Percentiles rank a stretch among this genome's conserved stretches.
Conservation (phyloP, 768 basidiomycete species). For the Russula lepida region DNA sequence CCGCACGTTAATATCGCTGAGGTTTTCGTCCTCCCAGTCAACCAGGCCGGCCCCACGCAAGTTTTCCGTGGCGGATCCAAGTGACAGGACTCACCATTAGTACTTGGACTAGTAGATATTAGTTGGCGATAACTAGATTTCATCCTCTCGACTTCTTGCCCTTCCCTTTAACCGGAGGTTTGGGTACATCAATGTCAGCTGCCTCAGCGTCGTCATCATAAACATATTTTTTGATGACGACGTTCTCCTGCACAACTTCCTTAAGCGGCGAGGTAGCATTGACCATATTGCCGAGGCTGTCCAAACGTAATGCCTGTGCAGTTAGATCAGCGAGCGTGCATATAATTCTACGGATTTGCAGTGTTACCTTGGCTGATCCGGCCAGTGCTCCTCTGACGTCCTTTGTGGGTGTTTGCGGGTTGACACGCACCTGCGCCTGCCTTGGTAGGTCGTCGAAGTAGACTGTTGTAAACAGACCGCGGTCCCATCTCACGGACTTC, state of each 20-base stretch:
- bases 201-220: slow-evolving; percentile 56
- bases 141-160: slow-evolving; percentile 47
- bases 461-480: slow-evolving; percentile 51
- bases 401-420: slow-evolving; percentile 33
- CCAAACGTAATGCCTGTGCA: slow-evolving; percentile 49
- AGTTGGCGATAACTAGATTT: slow-evolving; percentile 12
- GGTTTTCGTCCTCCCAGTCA: slow-evolving; percentile 66
- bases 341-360: neutral
- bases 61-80: slow-evolving; percentile 38
- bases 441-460: slow-evolving; percentile 58
- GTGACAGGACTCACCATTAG: slow-evolving; percentile 19
- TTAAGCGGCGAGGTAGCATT: slow-evolving; percentile 47
- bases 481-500: slow-evolving; percentile 71
- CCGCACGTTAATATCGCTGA: slow-evolving; percentile 89
- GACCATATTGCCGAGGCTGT: slow-evolving; percentile 63
- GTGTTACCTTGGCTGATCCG: slow-evolving; percentile 52
- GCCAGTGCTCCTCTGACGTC: slow-evolving; percentile 58
- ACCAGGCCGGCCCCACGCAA: slow-evolving; percentile 65
- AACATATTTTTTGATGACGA: slow-evolving; percentile 70
- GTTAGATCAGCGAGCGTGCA: neutral
- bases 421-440: slow-evolving; percentile 33
- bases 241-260: slow-evolving; percentile 53
- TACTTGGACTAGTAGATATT: neutral
- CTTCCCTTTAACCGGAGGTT: slow-evolving; percentile 31
- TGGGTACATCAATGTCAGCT: slow-evolving; percentile 28